Conservation (phyloP, 495 filamentous ascomycete genomes). For the Aspergillus bridgeri region DNA sequence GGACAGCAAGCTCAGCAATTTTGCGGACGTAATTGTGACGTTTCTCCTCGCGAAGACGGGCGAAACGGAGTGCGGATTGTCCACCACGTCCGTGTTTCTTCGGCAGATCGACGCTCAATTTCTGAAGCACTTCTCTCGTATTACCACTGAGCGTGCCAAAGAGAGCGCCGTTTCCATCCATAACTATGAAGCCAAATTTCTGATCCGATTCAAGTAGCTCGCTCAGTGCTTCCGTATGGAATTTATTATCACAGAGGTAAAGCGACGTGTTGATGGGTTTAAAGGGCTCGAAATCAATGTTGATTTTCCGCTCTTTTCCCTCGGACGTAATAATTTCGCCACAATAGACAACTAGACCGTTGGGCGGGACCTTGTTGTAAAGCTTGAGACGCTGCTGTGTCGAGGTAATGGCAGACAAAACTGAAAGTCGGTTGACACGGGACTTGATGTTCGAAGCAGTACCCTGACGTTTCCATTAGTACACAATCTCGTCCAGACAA, state of each 20-base stretch:
- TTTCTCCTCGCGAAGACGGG: slow-evolving; percentile 98
- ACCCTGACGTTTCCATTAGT: slow-evolving; percentile 50
- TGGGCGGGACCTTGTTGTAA: slow-evolving; percentile 96
- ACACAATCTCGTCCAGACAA: neutral
- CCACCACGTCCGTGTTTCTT: slow-evolving; percentile 99
- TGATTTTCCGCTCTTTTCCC: slow-evolving; percentile 98
- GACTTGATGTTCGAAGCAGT: slow-evolving; percentile 99
- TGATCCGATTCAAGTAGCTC: slow-evolving; percentile 97
- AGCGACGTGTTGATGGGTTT: slow-evolving; percentile 99
- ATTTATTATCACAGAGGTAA: slow-evolving; percentile 99
- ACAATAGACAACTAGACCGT: slow-evolving; percentile 97
- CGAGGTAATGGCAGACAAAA: slow-evolving; percentile 95
- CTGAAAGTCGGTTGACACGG: slow-evolving; percentile 95
- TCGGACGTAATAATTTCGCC: slow-evolving; percentile 99
- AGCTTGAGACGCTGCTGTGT: slow-evolving; percentile 98
- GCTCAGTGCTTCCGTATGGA: slow-evolving; percentile 94
- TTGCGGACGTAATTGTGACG: slow-evolving; percentile 99
- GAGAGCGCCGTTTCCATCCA: slow-evolving; percentile 97
- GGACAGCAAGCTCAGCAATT: slow-evolving; percentile 93
- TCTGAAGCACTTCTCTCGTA: slow-evolving; percentile 94
- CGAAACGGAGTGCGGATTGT: slow-evolving; percentile 97
- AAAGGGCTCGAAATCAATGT: slow-evolving; percentile 99
- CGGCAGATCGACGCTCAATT: slow-evolving; percentile 93
- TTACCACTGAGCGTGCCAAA: slow-evolving; percentile 97
- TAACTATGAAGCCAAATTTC: slow-evolving; percentile 98